Conservation (phyloP, 1,284 basidiomycete genomes). For the Tylopilus sp. region DNA sequence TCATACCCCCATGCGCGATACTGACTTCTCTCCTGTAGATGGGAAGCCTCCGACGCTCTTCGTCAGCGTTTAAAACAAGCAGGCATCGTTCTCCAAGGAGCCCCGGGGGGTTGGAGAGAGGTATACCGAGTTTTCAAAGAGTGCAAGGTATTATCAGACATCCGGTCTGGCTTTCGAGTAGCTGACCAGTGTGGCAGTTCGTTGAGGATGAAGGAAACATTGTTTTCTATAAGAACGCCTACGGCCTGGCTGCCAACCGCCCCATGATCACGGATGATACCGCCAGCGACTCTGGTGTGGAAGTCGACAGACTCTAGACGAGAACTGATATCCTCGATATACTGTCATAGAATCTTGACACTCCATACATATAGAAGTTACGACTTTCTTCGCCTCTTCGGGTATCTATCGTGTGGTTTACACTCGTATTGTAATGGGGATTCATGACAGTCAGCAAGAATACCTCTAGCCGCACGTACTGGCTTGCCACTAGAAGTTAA, state of each 20-base stretch:
- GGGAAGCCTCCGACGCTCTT: slow-evolving; percentile 90
- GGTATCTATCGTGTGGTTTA: neutral
- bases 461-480: too few species aligned
- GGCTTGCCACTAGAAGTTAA: neutral
- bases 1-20: neutral
- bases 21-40: slow-evolving; percentile 39
- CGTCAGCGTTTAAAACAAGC: slow-evolving; percentile 70
- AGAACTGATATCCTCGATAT: slow-evolving; percentile 2
- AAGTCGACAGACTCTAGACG: slow-evolving; percentile 48
- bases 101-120: slow-evolving; percentile 74
- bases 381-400: neutral
- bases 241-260: slow-evolving; percentile 69
- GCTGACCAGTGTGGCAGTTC: slow-evolving; percentile 47
- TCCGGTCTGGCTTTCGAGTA: slow-evolving; percentile 2
- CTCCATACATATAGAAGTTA: slow-evolving; percentile 11
- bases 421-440: neutral
- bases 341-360: slow-evolving; percentile 1
- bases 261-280: slow-evolving; percentile 58
- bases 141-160: slow-evolving; percentile 53
- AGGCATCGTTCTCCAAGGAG: slow-evolving; percentile 58
- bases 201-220: slow-evolving; percentile 91
- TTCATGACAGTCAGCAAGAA: neutral
- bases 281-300: slow-evolving; percentile 83
- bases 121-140: slow-evolving; percentile 67
- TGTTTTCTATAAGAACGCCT: slow-evolving; percentile 86